Conservation (phyloP, 2,329 filamentous ascomycete species). For the Colletotrichum tropicicola region DNA sequence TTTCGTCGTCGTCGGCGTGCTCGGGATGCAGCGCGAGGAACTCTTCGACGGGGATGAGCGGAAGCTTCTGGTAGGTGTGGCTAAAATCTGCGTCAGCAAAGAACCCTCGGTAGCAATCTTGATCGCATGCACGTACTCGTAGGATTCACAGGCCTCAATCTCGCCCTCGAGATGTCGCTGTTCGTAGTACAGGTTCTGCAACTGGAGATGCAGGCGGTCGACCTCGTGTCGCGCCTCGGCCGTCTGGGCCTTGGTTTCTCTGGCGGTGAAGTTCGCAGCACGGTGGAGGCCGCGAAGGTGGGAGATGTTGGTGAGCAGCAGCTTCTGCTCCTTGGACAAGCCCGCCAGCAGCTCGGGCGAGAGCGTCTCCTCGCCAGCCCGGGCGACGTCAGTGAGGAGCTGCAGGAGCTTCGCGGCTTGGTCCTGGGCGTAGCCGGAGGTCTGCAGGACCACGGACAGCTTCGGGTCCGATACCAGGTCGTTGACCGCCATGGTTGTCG, state of each 20-base stretch:
- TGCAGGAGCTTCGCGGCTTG: slow-evolving; percentile 75
- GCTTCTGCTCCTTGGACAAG: slow-evolving; percentile 80
- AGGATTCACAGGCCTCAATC: slow-evolving; percentile 89
- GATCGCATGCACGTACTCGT: slow-evolving; percentile 84
- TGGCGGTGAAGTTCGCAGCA: slow-evolving; percentile 79
- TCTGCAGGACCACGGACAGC: slow-evolving; percentile 74
- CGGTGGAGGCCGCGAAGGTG: slow-evolving; percentile 86
- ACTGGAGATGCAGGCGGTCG: slow-evolving; percentile 87
- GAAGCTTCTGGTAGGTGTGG: slow-evolving; percentile 88
- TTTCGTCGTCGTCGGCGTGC: slow-evolving; percentile 75
- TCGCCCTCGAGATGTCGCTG: slow-evolving; percentile 90
- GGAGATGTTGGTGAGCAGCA: slow-evolving; percentile 80
- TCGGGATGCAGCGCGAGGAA: slow-evolving; percentile 83
- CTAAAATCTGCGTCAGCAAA: slow-evolving; percentile 50
- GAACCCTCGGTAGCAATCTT: too few species aligned
- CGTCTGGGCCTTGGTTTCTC: slow-evolving; percentile 86
- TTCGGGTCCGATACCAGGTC: slow-evolving; percentile 52
- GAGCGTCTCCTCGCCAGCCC: slow-evolving; percentile 50
- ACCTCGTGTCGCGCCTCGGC: slow-evolving; percentile 90
- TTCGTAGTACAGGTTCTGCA: slow-evolving; percentile 97
- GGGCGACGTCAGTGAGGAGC: slow-evolving; percentile 53
- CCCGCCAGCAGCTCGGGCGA: slow-evolving; percentile 62
- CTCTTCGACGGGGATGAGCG: slow-evolving; percentile 83
- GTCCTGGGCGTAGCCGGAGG: slow-evolving; percentile 76
- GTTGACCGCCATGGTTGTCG: slow-evolving; percentile 46